Evolutionary conservation across 345 rosid species (phyloP).

Genomic region (Salix exigua): DNA sequence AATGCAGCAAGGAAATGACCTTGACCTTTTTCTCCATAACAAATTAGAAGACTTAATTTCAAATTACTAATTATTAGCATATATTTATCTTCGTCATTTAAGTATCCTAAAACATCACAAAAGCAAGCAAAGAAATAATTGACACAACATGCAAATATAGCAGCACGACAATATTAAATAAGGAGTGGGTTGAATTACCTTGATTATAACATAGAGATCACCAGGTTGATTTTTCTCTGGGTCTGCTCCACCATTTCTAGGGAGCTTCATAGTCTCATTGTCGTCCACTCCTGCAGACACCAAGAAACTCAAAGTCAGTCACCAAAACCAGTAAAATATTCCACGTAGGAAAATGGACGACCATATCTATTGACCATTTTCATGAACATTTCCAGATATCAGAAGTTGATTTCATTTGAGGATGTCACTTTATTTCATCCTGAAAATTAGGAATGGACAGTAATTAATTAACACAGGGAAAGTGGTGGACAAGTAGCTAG

Average conservation of each 20-base stretch:
- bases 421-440: no score
- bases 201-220: slow-evolving; percentile 76
- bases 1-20: neutral
- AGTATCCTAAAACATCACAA: neutral
- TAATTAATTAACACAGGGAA: neutral
- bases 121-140: neutral
- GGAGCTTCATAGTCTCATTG: slow-evolving; percentile 66
- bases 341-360: neutral
- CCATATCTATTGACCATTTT: neutral
- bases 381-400: neutral
- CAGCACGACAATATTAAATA: neutral
- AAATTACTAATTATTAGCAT: neutral
- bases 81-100: neutral
- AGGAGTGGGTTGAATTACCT: slow-evolving; percentile 40
- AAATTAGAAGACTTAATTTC: neutral
- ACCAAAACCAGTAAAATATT: neutral
- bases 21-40: neutral
- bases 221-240: slow-evolving; percentile 96
- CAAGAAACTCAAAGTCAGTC: neutral
- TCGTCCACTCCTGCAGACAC: slow-evolving; percentile 71
- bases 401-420: neutral
- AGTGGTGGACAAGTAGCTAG: neutral
- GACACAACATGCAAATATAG: neutral
- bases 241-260: slow-evolving; percentile 87
- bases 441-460: neutral